Percentiles rank a stretch among this genome's conserved stretches.
Conservation (phyloP, 352 stramenopile genomes). For the Globisporangium perplexum region DNA sequence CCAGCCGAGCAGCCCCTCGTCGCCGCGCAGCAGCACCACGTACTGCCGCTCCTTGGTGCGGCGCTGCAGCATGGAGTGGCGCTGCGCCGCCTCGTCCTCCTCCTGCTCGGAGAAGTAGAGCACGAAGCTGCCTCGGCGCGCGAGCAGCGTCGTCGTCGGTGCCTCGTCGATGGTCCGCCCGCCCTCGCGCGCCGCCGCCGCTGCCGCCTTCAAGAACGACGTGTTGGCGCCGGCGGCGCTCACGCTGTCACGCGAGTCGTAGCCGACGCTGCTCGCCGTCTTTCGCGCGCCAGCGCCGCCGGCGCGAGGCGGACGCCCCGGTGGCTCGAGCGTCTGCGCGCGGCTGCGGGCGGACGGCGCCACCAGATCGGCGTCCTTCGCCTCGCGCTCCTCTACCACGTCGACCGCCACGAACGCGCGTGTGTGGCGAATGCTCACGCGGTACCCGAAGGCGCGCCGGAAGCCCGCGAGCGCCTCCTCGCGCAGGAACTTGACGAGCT, state of each 20-base stretch:
- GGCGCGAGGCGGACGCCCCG: neutral
- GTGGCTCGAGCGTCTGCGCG: neutral
- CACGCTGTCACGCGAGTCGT: neutral
- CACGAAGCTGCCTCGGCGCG: conserved; percentile 34
- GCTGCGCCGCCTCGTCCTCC: conserved; percentile 16
- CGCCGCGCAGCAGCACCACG: conserved; percentile 51
- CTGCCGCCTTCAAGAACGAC: neutral
- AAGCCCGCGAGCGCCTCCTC: conserved; percentile 35
- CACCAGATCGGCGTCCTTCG: conserved; percentile 3
- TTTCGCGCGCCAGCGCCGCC: neutral
- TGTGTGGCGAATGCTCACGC: conserved; percentile 50
- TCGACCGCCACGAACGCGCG: conserved; percentile 51
- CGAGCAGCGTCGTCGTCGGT: neutral
- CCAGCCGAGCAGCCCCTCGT: conserved; percentile 46
- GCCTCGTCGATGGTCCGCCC: conserved; percentile 3
- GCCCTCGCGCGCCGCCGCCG: neutral
- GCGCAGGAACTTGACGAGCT: conserved; percentile 60
- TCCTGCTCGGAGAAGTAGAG: conserved; percentile 54
- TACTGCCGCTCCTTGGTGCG: conserved; percentile 40
- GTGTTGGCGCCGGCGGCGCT: neutral
- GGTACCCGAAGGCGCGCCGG: conserved; percentile 55
- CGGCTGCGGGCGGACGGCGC: neutral
- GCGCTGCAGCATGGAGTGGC: conserved; percentile 15
- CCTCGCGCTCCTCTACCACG: conserved; percentile 42
- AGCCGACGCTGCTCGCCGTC: neutral